Conservation (phyloP, 2,329 filamentous ascomycete genomes). For the Blastomyces parvus region DNA sequence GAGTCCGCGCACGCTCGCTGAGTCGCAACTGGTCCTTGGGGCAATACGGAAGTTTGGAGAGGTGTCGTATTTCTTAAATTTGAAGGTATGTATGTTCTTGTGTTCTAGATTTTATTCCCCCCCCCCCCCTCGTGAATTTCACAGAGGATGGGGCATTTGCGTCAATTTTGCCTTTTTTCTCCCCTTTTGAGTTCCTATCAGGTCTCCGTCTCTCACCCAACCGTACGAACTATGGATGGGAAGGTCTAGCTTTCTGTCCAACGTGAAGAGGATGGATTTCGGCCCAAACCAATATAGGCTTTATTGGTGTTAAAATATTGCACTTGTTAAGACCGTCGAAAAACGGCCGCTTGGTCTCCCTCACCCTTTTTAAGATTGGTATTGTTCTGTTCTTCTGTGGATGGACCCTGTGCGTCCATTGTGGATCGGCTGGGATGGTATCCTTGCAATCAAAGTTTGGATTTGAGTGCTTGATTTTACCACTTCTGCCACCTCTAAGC, state of each 20-base stretch:
- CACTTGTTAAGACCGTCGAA: not conserved
- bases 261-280: not conserved
- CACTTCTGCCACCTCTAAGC: not conserved
- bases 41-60: constrained; percentile 36
- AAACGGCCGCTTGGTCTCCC: not conserved
- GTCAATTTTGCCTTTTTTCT: not conserved
- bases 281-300: not conserved
- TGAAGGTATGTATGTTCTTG: constrained; percentile 22
- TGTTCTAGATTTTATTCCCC: not conserved
- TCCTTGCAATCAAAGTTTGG: not conserved
- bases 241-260: not conserved
- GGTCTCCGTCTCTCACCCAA: not conserved
- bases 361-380: not conserved
- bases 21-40: constrained; percentile 29
- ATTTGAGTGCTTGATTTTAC: not conserved
- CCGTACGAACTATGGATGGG: not conserved
- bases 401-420: not conserved
- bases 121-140: not conserved
- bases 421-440: not conserved
- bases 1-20: constrained; percentile 22
- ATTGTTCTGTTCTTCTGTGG: not conserved
- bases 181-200: not conserved
- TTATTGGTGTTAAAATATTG: not conserved
- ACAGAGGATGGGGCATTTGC: not conserved
- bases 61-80: constrained; percentile 30